Percentiles rank a stretch among this genome's conserved stretches.
Conservation (phyloP, 2,329 filamentous ascomycete species). For the Conoideocrella luteorostrata region DNA sequence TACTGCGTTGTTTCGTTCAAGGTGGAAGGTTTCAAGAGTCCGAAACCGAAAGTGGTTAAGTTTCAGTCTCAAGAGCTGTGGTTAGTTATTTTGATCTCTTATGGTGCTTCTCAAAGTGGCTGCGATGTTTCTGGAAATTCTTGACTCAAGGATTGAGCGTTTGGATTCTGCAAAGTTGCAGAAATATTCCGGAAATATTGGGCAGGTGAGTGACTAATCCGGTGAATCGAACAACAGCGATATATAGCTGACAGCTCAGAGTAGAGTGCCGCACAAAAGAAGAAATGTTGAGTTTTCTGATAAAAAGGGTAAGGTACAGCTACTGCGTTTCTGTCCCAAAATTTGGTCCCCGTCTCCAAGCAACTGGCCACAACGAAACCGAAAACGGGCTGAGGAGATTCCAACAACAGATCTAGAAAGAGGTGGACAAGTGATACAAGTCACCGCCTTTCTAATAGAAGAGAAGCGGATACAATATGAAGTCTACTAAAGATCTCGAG, state of each 20-base stretch:
- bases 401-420: not conserved
- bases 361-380: not conserved
- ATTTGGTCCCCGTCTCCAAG: not conserved
- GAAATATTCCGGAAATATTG: not conserved
- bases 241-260: conserved; percentile 4
- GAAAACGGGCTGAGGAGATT: not conserved
- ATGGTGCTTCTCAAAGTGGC: not conserved
- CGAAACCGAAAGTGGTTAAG: not conserved
- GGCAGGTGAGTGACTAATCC: not conserved
- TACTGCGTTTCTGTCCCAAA: conserved; percentile 12
- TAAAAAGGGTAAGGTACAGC: conserved; percentile 15
- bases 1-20: too few species aligned
- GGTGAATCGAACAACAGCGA: conserved; percentile 6
- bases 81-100: not conserved
- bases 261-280: conserved; percentile 11
- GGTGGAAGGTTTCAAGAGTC: not conserved
- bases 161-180: not conserved
- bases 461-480: too few species aligned
- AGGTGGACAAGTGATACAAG: not conserved
- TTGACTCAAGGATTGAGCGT: not conserved
- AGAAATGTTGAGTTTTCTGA: conserved; percentile 13
- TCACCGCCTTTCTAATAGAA: too few species aligned
- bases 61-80: too few species aligned
- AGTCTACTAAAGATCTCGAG: too few species aligned
- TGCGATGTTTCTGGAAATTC: not conserved